Evolutionary conservation across 2,329 filamentous ascomycete genomes (phyloP).

Genomic region (Paecilomyces variotii): DNA sequence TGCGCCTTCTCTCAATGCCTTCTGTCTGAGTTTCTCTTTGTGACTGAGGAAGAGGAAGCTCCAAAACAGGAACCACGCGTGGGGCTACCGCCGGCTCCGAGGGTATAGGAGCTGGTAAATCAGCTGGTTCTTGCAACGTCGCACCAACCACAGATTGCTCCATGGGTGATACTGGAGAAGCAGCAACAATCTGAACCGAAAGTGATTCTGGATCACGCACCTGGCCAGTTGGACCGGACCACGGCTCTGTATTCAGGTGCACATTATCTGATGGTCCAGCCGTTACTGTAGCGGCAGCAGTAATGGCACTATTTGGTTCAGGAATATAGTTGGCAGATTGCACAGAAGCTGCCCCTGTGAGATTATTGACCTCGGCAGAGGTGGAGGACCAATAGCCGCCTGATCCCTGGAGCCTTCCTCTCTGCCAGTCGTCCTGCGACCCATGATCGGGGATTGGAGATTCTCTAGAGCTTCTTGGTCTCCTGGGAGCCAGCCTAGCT

Average conservation of each 20-base stretch:
- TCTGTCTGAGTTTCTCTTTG: not conserved
- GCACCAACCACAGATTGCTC: not conserved
- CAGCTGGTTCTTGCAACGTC: not conserved
- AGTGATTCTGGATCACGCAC: not conserved
- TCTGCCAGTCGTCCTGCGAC: conserved; percentile 6
- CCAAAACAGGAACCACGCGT: not conserved
- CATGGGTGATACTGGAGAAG: not conserved
- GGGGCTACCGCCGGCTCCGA: not conserved
- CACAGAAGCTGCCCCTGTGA: not conserved
- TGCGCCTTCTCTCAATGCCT: not conserved
- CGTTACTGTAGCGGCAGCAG: not conserved
- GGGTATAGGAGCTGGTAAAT: not conserved
- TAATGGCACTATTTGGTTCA: not conserved
- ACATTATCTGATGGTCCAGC: not conserved
- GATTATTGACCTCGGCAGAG: not conserved
- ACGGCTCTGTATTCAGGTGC: not conserved
- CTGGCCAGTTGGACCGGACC: not conserved
- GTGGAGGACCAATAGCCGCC: not conserved
- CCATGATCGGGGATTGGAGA: conserved; percentile 7
- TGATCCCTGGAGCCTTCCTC: conserved; percentile 3
- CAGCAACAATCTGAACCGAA: not conserved
- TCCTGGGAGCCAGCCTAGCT: conserved; percentile 9
- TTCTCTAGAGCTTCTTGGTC: conserved; percentile 12
- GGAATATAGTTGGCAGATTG: not conserved
- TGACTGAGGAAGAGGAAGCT: not conserved